Percentiles rank a stretch among this genome's conserved stretches.
These are phyloP conservation scores for Isatis tinctoria DNA, from an alignment of 345 rosid genomes.

Conservation along the genomic window DNA sequence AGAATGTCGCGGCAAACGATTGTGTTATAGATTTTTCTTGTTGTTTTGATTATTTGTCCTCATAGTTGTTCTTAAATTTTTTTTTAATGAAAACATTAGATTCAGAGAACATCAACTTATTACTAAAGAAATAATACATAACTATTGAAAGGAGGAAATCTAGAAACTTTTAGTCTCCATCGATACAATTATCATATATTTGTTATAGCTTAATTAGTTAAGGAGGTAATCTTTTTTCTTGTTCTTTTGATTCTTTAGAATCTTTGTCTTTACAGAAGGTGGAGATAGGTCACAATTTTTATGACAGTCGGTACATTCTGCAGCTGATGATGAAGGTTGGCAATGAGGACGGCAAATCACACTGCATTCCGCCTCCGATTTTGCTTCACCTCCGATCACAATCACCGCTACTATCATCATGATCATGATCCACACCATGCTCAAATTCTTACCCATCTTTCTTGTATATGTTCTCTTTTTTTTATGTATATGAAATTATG, in stretches of 20 bases:
- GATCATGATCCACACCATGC: not conserved
- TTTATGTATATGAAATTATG: not conserved
- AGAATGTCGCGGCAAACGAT: no score
- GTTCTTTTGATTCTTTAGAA: not conserved
- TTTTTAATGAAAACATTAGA: no score
- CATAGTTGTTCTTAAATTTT: no score
- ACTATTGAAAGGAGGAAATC: not conserved
- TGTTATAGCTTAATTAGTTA: not conserved
- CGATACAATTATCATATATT: not conserved
- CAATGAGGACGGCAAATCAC: not conserved
- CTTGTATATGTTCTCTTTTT: not conserved
- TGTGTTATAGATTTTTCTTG: no score
- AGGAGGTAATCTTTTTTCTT: not conserved
- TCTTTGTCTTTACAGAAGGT: not conserved
- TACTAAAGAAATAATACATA: not conserved
- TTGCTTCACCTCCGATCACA: slow-evolving; percentile 4
- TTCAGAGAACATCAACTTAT: not conserved
- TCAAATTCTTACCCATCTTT: not conserved
- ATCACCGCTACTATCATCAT: not conserved
- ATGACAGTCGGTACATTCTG: not conserved
- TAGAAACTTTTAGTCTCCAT: not conserved
- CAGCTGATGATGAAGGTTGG: not conserved
- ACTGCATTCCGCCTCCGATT: not conserved
- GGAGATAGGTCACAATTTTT: not conserved
- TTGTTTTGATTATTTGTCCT: no score